phyloP scores from a whole-genome alignment of 2,329 filamentous ascomycete species.

The Cercospora citrullina region DNA sequence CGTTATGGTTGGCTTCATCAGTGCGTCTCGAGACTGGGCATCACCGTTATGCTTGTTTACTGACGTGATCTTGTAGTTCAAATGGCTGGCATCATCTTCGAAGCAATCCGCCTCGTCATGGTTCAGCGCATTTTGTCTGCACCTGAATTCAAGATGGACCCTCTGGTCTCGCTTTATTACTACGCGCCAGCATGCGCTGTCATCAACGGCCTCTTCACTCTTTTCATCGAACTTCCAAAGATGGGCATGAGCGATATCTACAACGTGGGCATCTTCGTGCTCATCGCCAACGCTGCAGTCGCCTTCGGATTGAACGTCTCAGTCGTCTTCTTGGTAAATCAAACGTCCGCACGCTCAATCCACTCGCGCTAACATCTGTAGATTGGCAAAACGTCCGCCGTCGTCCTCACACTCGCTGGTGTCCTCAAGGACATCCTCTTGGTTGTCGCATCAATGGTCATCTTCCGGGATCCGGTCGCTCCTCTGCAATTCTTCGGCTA shows the following conservation, averaged over 20 bases:
- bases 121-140: constrained; percentile 79
- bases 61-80: constrained; percentile 56
- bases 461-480: constrained; percentile 75
- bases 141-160: constrained; percentile 88
- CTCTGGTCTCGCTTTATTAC: constrained; percentile 87
- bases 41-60: neutral
- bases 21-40: neutral
- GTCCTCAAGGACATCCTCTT: constrained; percentile 86
- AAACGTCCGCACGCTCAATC: neutral
- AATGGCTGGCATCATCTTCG: constrained; percentile 74
- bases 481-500: constrained; percentile 81
- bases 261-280: constrained; percentile 69
- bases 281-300: constrained; percentile 73
- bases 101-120: constrained; percentile 80
- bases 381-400: constrained; percentile 85
- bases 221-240: constrained; percentile 71
- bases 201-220: constrained; percentile 74
- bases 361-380: constrained; percentile 39
- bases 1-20: constrained; percentile 71
- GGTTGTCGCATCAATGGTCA: constrained; percentile 74
- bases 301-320: constrained; percentile 83
- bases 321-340: constrained; percentile 77
- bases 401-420: constrained; percentile 82
- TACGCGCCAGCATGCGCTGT: constrained; percentile 80
- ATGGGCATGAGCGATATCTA: constrained; percentile 70